These are phyloP conservation scores for Pulveroboletus frians DNA, from an alignment of 768 basidiomycete species.

Conservation along the genomic window DNA sequence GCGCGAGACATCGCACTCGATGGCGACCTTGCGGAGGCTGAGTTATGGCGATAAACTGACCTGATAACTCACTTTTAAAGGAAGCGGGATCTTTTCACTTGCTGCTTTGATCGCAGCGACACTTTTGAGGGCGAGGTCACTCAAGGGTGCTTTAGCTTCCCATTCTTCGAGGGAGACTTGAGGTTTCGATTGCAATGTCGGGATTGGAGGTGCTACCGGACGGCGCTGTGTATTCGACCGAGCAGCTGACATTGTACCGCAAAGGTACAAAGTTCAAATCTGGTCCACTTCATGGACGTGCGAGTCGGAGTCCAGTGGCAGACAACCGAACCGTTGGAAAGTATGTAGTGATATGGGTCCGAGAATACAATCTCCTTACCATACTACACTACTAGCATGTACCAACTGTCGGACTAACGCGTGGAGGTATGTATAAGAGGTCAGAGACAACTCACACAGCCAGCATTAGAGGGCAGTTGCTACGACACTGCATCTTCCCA, in stretches of 20 bases:
- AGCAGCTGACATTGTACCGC: constrained; percentile 19
- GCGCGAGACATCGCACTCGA: constrained; percentile 33
- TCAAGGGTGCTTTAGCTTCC: constrained; percentile 78
- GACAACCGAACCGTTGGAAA: constrained; percentile 1
- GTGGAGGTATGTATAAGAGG: constrained; percentile 2
- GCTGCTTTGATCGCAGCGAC: constrained; percentile 58
- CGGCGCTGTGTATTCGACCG: constrained; percentile 25
- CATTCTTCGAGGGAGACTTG: constrained; percentile 81
- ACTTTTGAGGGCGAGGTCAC: constrained; percentile 62
- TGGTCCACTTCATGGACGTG: not conserved
- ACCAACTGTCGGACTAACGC: not conserved
- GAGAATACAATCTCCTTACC: not conserved
- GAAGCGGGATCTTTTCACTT: constrained; percentile 57
- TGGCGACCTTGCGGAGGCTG: constrained; percentile 39
- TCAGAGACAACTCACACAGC: constrained; percentile 2
- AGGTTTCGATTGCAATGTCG: constrained; percentile 34
- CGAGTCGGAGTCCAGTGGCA: constrained; percentile 5
- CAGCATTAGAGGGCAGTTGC: not conserved
- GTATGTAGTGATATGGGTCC: not conserved
- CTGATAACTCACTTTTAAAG: constrained; percentile 58
- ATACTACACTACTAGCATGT: constrained; percentile 9
- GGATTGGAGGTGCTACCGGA: constrained; percentile 22
- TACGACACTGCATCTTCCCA: constrained; percentile 24
- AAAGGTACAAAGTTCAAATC: not conserved
- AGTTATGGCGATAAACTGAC: constrained; percentile 3